Evolutionary conservation across 495 filamentous ascomycete genomes (phyloP).

Genomic region (Articulospora tetracladia): DNA sequence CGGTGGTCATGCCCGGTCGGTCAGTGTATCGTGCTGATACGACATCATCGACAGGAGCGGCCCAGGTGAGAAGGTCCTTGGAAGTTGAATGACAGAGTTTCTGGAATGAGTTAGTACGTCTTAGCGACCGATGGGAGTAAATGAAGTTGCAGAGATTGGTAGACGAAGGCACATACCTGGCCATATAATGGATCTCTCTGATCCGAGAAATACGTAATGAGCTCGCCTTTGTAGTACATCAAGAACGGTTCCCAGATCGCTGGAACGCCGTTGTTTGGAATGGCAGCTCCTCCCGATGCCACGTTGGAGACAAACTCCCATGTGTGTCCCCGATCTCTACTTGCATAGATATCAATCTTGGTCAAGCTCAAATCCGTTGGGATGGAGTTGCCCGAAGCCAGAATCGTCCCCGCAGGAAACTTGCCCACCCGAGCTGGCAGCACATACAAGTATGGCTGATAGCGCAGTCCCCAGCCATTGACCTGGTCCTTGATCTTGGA

Average conservation of each 20-base stretch:
- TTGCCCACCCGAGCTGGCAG: slow-evolving; percentile 51
- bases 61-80: slow-evolving; percentile 55
- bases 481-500: slow-evolving; percentile 57
- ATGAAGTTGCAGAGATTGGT: not conserved
- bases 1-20: slow-evolving; percentile 63
- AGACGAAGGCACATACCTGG: slow-evolving; percentile 21
- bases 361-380: slow-evolving; percentile 58
- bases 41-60: slow-evolving; percentile 56
- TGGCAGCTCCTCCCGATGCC: slow-evolving; percentile 57
- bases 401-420: slow-evolving; percentile 54
- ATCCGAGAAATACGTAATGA: slow-evolving; percentile 67
- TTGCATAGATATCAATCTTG: slow-evolving; percentile 65
- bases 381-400: slow-evolving; percentile 60
- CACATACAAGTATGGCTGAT: slow-evolving; percentile 65
- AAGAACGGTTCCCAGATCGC: slow-evolving; percentile 73
- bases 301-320: slow-evolving; percentile 67
- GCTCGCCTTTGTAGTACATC: slow-evolving; percentile 47
- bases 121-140: not conserved
- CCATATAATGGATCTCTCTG: slow-evolving; percentile 61
- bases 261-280: slow-evolving; percentile 57
- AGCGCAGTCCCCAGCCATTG: slow-evolving; percentile 60
- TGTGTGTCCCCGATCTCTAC: slow-evolving; percentile 49
- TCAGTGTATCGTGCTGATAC: slow-evolving; percentile 53
- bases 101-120: not conserved
- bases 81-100: slow-evolving; percentile 38